These are phyloP conservation scores for Ogataea henricii DNA, from an alignment of 805 yeast species.

Conservation along the genomic window DNA sequence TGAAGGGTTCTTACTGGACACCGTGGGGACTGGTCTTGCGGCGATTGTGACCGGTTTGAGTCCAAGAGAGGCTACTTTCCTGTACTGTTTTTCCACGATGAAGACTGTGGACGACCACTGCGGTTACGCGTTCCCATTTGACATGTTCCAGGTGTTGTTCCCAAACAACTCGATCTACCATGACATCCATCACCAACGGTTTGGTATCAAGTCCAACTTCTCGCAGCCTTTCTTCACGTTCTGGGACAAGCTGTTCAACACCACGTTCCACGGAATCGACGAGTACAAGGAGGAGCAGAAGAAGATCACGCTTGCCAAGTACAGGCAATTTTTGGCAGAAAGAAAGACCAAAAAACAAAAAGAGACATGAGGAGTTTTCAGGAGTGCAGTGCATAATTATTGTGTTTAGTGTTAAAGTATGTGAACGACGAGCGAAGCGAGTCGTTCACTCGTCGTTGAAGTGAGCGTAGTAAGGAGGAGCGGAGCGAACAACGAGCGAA, in stretches of 20 bases:
- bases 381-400: background rate
- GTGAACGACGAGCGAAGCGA: background rate
- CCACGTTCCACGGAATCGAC: slow-evolving; percentile 69
- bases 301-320: slow-evolving; percentile 66
- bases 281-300: slow-evolving; percentile 66
- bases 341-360: slow-evolving; percentile 29
- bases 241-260: slow-evolving; percentile 79
- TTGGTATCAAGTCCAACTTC: slow-evolving; percentile 91
- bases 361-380: background rate
- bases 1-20: slow-evolving; percentile 91
- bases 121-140: slow-evolving; percentile 93
- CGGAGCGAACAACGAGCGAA: background rate
- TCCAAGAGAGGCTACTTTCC: slow-evolving; percentile 72
- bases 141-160: slow-evolving; percentile 85
- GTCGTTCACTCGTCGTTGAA: background rate
- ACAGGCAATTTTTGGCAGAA: slow-evolving; percentile 54
- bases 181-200: slow-evolving; percentile 95
- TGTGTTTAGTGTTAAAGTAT: background rate
- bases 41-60: slow-evolving; percentile 60
- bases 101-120: slow-evolving; percentile 99
- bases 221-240: slow-evolving; percentile 95
- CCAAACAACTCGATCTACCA: slow-evolving; percentile 96
- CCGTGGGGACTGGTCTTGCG: slow-evolving; percentile 89
- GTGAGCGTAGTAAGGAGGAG: background rate
- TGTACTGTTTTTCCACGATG: slow-evolving; percentile 87